These are phyloP conservation scores for Eimeria acervulina DNA, from an alignment of 169 alveolate genomes.

Conservation along the genomic window DNA sequence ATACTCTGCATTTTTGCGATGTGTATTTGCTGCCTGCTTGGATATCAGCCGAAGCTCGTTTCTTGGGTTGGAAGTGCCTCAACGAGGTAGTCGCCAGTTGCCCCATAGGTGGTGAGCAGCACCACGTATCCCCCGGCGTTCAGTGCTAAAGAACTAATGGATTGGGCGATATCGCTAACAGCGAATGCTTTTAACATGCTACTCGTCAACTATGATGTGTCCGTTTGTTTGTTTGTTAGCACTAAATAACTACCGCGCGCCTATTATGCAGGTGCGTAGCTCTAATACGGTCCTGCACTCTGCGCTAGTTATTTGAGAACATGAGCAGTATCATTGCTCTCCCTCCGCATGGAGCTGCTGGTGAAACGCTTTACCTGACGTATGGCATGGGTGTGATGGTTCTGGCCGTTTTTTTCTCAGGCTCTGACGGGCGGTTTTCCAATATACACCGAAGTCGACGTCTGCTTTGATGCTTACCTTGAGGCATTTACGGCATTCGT, in stretches of 20 bases:
- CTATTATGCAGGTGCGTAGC: conserved; percentile 47
- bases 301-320: neutral
- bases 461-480: conserved; percentile 74
- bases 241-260: conserved; percentile 24
- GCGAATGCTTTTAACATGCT: too few species aligned
- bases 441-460: conserved; percentile 64
- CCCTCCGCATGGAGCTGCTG: neutral
- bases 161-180: too few species aligned
- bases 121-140: neutral
- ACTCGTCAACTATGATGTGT: neutral
- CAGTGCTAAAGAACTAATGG: too few species aligned
- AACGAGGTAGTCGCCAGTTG: neutral
- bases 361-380: neutral
- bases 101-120: conserved; percentile 37
- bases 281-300: neutral
- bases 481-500: conserved; percentile 53
- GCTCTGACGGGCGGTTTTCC: conserved; percentile 77
- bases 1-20: neutral
- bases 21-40: neutral
- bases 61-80: conserved; percentile 74
- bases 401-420: neutral
- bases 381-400: neutral
- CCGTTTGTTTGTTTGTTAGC: neutral
- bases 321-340: neutral
- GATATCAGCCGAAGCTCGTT: conserved; percentile 56